Evolutionary conservation across 495 filamentous ascomycete species (phyloP).

Genomic region (Trichoderma erinaceum): DNA sequence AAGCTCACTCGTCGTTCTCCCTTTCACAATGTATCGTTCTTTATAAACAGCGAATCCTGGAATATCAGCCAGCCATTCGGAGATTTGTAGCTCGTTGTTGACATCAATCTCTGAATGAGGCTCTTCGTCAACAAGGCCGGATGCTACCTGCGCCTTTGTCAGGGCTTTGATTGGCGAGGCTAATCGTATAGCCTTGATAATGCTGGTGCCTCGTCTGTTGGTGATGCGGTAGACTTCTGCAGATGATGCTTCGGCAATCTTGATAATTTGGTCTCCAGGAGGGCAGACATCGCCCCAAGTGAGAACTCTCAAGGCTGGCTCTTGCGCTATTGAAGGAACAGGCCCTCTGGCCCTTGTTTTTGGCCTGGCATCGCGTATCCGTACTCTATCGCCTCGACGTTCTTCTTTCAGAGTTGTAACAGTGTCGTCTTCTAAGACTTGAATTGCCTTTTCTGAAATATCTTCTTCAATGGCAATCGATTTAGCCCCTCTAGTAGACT

Average conservation of each 20-base stretch:
- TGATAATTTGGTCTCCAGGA: constrained; percentile 43
- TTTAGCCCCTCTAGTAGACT: background rate
- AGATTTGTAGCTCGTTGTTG: constrained; percentile 60
- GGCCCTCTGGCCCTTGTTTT: background rate
- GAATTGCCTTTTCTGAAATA: background rate
- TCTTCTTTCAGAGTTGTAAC: background rate
- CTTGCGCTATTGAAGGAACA: background rate
- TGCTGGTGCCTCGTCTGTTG: constrained; percentile 40
- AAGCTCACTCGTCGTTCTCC: constrained; percentile 57
- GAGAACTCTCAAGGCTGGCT: constrained; percentile 27
- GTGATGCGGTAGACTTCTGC: constrained; percentile 61
- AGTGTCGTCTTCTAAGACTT: background rate
- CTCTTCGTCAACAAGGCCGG: constrained; percentile 43
- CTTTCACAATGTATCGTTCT: constrained; percentile 66
- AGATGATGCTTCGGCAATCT: constrained; percentile 65
- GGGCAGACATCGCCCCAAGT: constrained; percentile 49
- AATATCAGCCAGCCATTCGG: constrained; percentile 67
- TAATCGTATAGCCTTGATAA: constrained; percentile 50
- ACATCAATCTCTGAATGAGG: constrained; percentile 38
- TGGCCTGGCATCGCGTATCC: background rate
- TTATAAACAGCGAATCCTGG: constrained; percentile 93
- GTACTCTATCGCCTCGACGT: background rate
- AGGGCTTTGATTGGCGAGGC: constrained; percentile 40
- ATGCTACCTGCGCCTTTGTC: constrained; percentile 41
- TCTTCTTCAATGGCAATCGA: background rate